Percentiles rank a stretch among this genome's conserved stretches.
These are phyloP conservation scores for Pisolithus albus DNA, from an alignment of 768 basidiomycete genomes.

Conservation along the genomic window DNA sequence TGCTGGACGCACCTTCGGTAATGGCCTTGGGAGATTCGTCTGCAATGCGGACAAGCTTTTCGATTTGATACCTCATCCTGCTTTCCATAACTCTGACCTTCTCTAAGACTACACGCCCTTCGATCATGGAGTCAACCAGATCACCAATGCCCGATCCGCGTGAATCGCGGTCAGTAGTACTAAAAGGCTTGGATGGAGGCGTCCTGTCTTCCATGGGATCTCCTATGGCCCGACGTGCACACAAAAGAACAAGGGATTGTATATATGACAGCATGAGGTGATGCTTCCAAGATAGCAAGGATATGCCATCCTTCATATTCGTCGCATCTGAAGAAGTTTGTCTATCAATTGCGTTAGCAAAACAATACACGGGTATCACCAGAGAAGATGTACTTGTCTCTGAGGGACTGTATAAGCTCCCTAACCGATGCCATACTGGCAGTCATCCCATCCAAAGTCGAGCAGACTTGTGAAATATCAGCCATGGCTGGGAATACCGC, in stretches of 20 bases:
- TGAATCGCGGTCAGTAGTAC: slow-evolving; percentile 38
- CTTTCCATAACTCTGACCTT: slow-evolving; percentile 80
- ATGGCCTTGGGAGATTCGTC: slow-evolving; percentile 46
- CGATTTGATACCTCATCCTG: slow-evolving; percentile 92
- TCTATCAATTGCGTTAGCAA: slow-evolving; percentile 21
- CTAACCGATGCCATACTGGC: slow-evolving; percentile 56
- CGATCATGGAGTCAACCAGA: slow-evolving; percentile 70
- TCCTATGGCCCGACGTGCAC: slow-evolving; percentile 63
- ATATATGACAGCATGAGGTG: slow-evolving; percentile 79
- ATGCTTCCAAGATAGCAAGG: slow-evolving; percentile 84
- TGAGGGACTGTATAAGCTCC: slow-evolving; percentile 46
- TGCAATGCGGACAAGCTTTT: slow-evolving; percentile 80
- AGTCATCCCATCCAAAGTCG: slow-evolving; percentile 49
- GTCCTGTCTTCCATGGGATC: slow-evolving; percentile 50
- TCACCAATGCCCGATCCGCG: slow-evolving; percentile 66
- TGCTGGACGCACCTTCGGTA: slow-evolving; percentile 49
- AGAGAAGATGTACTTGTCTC: slow-evolving; percentile 42
- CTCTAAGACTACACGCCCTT: slow-evolving; percentile 78
- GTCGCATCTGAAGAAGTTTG: slow-evolving; percentile 28
- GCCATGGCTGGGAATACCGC: slow-evolving; percentile 9
- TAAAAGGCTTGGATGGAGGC: slow-evolving; percentile 47
- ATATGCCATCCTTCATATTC: slow-evolving; percentile 75
- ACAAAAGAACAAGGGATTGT: slow-evolving; percentile 71
- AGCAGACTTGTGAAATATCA: slow-evolving; percentile 17
- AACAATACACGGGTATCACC: neutral